These are phyloP conservation scores for Vitis hybrid DNA, from an alignment of 177 flowering plant species.

Conservation along the genomic window DNA sequence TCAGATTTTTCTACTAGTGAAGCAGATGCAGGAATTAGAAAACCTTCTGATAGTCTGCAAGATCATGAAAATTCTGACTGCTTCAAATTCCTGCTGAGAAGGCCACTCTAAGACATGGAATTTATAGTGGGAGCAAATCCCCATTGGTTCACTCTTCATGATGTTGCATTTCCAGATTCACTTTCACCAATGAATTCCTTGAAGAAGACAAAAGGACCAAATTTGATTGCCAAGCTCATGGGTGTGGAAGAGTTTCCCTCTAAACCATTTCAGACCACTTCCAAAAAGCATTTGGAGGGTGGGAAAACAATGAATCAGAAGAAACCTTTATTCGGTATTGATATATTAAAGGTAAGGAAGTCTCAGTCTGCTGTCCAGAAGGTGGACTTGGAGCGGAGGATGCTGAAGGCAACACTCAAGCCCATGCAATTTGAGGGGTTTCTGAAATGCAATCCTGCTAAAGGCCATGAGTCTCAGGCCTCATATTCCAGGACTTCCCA, in stretches of 20 bases:
- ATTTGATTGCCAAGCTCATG: conserved; percentile 84
- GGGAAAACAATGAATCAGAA: conserved; percentile 20
- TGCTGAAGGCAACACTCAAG: too few relatives aligned
- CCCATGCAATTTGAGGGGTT: too few relatives aligned
- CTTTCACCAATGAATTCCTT: too few relatives aligned
- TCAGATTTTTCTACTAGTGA: conserved; percentile 13
- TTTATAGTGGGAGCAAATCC: conserved; percentile 28
- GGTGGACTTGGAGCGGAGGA: too few relatives aligned
- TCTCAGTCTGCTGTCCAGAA: too few relatives aligned
- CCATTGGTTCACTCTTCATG: conserved; percentile 24
- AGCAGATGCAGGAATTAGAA: conserved; percentile 9
- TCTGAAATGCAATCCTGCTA: too few relatives aligned
- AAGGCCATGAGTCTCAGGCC: too few relatives aligned
- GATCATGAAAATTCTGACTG: conserved; percentile 15
- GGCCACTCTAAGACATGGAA: conserved; percentile 8
- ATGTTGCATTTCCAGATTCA: conserved; percentile 17
- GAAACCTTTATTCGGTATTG: conserved; percentile 31
- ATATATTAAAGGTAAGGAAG: conserved; percentile 24
- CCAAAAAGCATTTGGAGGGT: conserved; percentile 16
- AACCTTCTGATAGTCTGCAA: conserved; percentile 10
- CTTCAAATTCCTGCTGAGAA: conserved; percentile 29
- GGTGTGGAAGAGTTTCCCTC: conserved; percentile 65
- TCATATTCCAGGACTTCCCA: too few relatives aligned
- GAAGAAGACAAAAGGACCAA: conserved; percentile 31
- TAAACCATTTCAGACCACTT: conserved; percentile 21